These are phyloP conservation scores for Ganoderma meredithae DNA, from an alignment of 1,284 basidiomycete genomes.

Conservation along the genomic window DNA sequence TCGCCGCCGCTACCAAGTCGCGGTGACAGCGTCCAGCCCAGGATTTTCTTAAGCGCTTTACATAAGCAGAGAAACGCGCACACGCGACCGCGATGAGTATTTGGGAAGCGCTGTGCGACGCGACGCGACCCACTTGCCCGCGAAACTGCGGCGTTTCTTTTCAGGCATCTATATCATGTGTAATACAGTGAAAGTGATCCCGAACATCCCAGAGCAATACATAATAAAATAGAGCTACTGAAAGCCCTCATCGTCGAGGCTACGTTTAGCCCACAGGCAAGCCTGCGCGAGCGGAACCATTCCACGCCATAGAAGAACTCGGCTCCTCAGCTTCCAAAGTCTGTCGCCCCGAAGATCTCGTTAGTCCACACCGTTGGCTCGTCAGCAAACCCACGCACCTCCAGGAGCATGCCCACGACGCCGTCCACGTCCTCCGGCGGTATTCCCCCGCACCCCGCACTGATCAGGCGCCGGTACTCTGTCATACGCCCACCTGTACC, in stretches of 20 bases:
- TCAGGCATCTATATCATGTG: conserved; percentile 2
- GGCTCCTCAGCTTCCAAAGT: conserved; percentile 72
- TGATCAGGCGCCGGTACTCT: conserved; percentile 87
- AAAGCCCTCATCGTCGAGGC: conserved; percentile 16
- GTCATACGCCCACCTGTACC: conserved; percentile 89
- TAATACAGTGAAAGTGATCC: conserved; percentile 26
- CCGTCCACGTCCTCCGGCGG: conserved; percentile 85
- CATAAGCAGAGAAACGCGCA: conserved; percentile 24
- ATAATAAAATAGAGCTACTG: conserved; percentile 29
- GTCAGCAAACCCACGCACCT: conserved; percentile 57
- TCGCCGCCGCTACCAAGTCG: conserved; percentile 14
- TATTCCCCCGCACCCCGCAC: conserved; percentile 90
- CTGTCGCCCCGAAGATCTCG: conserved; percentile 45
- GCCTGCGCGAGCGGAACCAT: conserved; percentile 34
- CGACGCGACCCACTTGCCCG: conserved; percentile 6
- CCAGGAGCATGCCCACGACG: conserved; percentile 82
- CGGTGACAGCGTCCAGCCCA: conserved; percentile 21
- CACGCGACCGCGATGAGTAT: conserved; percentile 23
- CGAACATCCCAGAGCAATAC: conserved; percentile 28
- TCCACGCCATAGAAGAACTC: conserved; percentile 57
- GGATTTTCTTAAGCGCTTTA: conserved; percentile 28
- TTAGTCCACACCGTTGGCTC: background rate
- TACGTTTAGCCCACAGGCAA: conserved; percentile 26
- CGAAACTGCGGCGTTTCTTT: background rate
- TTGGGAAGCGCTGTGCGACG: background rate